A percentile compares a stretch with the other conserved stretches of the same genome.
Evolutionary conservation across 345 rosid genomes (phyloP).

Genomic region (Murraya koenigii): DNA sequence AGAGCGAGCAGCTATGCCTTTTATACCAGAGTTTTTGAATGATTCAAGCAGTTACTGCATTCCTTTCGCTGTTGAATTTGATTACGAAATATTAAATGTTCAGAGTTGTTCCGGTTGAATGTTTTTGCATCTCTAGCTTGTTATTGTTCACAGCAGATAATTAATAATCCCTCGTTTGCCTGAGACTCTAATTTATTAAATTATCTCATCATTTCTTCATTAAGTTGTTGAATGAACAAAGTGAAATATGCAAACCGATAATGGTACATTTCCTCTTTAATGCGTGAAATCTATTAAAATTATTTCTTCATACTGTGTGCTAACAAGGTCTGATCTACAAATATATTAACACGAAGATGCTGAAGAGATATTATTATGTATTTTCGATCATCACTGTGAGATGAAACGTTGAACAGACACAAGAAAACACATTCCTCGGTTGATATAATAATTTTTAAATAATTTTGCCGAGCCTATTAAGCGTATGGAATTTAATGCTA

Average conservation of each 20-base stretch:
- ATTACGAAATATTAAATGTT: background rate
- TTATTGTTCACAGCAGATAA: background rate
- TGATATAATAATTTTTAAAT: too few species aligned
- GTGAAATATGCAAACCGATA: background rate
- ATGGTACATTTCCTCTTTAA: background rate
- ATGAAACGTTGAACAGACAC: background rate
- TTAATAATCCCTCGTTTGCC: too few species aligned
- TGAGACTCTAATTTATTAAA: too few species aligned
- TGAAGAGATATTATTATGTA: background rate
- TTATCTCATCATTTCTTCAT: background rate
- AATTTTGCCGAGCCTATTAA: background rate
- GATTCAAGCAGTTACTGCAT: background rate
- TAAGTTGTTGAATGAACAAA: too few species aligned
- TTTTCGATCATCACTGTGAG: background rate
- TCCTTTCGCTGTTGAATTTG: background rate
- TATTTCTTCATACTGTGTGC: too few species aligned
- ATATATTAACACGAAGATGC: too few species aligned
- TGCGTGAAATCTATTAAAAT: too few species aligned
- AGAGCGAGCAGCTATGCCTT: background rate
- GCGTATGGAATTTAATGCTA: background rate
- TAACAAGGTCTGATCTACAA: background rate
- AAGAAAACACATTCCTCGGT: too few species aligned
- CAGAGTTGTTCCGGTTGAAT: background rate
- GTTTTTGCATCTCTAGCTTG: background rate
- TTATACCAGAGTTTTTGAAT: background rate